These are phyloP conservation scores for Colletotrichum eremochloae DNA, from an alignment of 2,329 filamentous ascomycete genomes.

Conservation along the genomic window DNA sequence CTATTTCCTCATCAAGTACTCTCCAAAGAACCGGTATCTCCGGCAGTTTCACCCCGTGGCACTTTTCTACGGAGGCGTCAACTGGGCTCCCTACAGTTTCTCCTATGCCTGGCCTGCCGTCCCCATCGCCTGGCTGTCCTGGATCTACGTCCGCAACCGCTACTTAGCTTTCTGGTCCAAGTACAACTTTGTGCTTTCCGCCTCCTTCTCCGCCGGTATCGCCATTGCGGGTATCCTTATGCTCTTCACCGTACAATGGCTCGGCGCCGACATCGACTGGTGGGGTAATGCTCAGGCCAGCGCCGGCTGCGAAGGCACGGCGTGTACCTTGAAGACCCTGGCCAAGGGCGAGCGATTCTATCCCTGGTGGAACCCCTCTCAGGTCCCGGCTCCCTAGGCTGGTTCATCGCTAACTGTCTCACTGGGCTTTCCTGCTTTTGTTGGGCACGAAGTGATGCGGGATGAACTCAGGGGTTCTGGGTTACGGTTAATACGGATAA, in stretches of 20 bases:
- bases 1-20: slow-evolving; percentile 57
- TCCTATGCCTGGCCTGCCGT: slow-evolving; percentile 44
- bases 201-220: slow-evolving; percentile 50
- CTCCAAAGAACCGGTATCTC: slow-evolving; percentile 49
- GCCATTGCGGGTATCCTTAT: slow-evolving; percentile 51
- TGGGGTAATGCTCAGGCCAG: slow-evolving; percentile 47
- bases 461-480: neutral
- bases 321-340: slow-evolving; percentile 45
- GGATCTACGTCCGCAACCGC: slow-evolving; percentile 51
- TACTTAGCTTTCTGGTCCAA: slow-evolving; percentile 56
- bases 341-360: slow-evolving; percentile 55
- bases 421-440: slow-evolving; percentile 26
- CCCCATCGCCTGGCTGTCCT: slow-evolving; percentile 43
- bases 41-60: slow-evolving; percentile 64
- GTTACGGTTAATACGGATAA: neutral
- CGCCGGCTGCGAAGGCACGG: slow-evolving; percentile 45
- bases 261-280: slow-evolving; percentile 46
- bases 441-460: slow-evolving; percentile 26
- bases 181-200: slow-evolving; percentile 54
- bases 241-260: slow-evolving; percentile 49
- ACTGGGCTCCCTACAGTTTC: slow-evolving; percentile 61
- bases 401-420: slow-evolving; percentile 26
- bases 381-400: slow-evolving; percentile 36
- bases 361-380: slow-evolving; percentile 48
- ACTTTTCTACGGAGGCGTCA: slow-evolving; percentile 61